Base-by-base conservation (phyloP, 371 early-diverging fungal genomes). In the Nematocida homosporus region DNA sequence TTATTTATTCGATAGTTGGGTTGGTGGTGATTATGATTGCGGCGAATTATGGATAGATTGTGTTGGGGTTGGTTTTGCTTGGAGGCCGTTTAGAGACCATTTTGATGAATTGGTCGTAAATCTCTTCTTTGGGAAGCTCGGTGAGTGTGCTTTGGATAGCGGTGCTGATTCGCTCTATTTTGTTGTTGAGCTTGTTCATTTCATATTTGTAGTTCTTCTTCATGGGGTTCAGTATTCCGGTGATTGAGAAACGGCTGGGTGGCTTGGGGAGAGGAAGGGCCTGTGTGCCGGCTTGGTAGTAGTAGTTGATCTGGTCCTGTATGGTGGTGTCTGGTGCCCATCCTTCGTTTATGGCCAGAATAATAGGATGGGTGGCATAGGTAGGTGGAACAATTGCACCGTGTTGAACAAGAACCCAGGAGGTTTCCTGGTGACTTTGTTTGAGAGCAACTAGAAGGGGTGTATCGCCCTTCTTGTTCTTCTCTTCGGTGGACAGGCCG, bases 91-190 rank as follows among this genome's bases (percentile, higher is more conserved):
- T 30, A 20, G 37, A 0, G 23, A 68, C 23, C 2, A 59, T 38
- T 52, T 68, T 23, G 32, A 57, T 3, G 41, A 68, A 68, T 60
- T 68, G 34, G 47, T 68, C 60, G 41, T 68, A 68, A 10, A 56
- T 29, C 23, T 66, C 66, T 40, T 66, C 53, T 32, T 56, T 48
- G 1, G 44, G 56, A 16, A 68, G 69, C 23, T 18, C 18, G 59
- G 35, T 6, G n/a, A 8, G 13, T 6, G 20, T 40, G 44, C 25
- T 38, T 47, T 25, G 56, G 35, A 6, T 6, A n/a, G 25, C 4
- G 20, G 8, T 48, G 27, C 34, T 32, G 8, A 59, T 20, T 34
- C 42, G 42, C 37, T 56, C 42, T n/a, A 68, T 56, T 29, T 68
- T 68, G 3, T 4, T n/a, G 50, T 68, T 68, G 20, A 68, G 56